These are phyloP conservation scores for Boletus speciosus DNA, from an alignment of 768 basidiomycete species.

Conservation along the genomic window DNA sequence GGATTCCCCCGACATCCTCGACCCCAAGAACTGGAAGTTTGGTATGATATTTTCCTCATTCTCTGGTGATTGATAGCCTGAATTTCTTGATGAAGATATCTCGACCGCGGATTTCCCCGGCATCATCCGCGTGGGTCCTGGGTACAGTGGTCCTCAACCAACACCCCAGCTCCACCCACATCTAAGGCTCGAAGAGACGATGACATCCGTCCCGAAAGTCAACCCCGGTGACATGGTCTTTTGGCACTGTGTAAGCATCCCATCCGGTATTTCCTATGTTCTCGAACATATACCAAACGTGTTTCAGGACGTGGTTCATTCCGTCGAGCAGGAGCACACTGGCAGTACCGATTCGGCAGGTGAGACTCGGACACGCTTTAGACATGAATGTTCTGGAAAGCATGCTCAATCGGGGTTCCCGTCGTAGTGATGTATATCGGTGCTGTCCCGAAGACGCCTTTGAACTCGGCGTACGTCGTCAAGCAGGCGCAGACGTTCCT, in stretches of 20 bases:
- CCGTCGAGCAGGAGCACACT: slow-evolving; percentile 48
- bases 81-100: slow-evolving; percentile 35
- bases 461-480: slow-evolving; percentile 57
- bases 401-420: not conserved
- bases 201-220: slow-evolving; percentile 70
- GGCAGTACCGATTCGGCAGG: slow-evolving; percentile 57
- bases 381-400: not conserved
- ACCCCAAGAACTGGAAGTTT: slow-evolving; percentile 53
- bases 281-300: not conserved
- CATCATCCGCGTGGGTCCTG: slow-evolving; percentile 28
- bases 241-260: slow-evolving; percentile 58
- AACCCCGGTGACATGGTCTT: slow-evolving; percentile 75
- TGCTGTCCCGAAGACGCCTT: slow-evolving; percentile 61
- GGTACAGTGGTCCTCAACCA: slow-evolving; percentile 42
- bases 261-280: not conserved
- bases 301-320: slow-evolving; percentile 42
- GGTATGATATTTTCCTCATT: slow-evolving; percentile 31
- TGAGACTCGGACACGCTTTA: slow-evolving; percentile 17
- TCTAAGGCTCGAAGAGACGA: slow-evolving; percentile 56
- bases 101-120: slow-evolving; percentile 52
- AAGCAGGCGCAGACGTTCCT: slow-evolving; percentile 64
- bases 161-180: slow-evolving; percentile 63
- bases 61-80: slow-evolving; percentile 18
- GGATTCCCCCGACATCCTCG: slow-evolving; percentile 40
- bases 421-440: slow-evolving; percentile 73